Evolutionary conservation across 2,329 filamentous ascomycete species (phyloP).

Genomic region (Emmonsiellopsis sp.): DNA sequence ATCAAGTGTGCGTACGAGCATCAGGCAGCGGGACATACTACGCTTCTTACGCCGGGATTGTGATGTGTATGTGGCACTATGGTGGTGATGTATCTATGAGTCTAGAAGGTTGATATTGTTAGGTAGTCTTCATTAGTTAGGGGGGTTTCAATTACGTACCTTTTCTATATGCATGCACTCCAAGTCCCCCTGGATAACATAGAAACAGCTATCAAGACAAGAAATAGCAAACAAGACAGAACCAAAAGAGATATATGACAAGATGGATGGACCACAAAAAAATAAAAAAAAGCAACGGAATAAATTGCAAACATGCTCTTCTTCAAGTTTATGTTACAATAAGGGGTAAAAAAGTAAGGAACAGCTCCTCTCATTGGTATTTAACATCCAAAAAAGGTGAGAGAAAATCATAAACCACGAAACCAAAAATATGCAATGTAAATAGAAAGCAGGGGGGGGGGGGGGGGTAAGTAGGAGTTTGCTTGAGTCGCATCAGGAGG

Average conservation of each 20-base stretch:
- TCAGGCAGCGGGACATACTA: background rate
- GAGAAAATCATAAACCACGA: too few species aligned
- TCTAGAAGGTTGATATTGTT: background rate
- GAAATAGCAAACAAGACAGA: background rate
- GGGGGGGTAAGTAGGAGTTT: too few species aligned
- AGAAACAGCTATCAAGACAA: background rate
- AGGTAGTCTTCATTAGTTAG: too few species aligned
- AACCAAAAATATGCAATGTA: too few species aligned
- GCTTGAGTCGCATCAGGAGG: too few species aligned
- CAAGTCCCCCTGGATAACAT: background rate
- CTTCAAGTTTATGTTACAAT: background rate
- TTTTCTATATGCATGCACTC: background rate
- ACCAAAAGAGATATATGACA: too few species aligned
- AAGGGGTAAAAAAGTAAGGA: background rate
- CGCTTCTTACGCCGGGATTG: background rate
- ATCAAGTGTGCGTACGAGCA: slow-evolving; percentile 18
- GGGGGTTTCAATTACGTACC: background rate
- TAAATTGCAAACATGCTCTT: background rate
- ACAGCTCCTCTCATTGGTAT: background rate
- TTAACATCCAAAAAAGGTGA: background rate
- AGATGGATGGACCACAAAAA: background rate
- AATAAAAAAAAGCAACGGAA: background rate
- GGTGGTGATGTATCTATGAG: background rate
- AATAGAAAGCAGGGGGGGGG: too few species aligned
- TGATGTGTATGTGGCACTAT: background rate